These are phyloP conservation scores for Xylariales sp. DNA, from an alignment of 2,329 filamentous ascomycete genomes.

Conservation along the genomic window DNA sequence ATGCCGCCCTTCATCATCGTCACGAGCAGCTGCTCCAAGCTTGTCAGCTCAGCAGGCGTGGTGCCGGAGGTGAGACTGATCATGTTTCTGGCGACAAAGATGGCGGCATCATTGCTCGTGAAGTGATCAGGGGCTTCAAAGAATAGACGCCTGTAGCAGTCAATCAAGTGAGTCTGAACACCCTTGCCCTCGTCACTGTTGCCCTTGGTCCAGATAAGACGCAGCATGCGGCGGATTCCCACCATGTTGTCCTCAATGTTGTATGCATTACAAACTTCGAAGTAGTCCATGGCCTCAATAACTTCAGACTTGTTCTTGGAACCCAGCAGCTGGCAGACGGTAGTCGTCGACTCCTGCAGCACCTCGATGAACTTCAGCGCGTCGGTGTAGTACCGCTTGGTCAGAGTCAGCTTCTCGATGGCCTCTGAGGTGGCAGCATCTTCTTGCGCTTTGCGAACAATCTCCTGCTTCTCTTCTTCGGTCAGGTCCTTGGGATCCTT, in stretches of 20 bases:
- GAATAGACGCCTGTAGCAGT: conserved; percentile 93
- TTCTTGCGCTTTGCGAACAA: conserved; percentile 74
- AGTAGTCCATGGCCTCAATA: conserved; percentile 98
- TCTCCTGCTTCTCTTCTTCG: conserved; percentile 71
- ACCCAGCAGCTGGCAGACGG: conserved; percentile 81
- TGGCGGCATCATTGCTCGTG: conserved; percentile 82
- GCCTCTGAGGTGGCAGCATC: conserved; percentile 86
- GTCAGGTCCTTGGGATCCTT: conserved; percentile 57
- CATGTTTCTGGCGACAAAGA: conserved; percentile 97
- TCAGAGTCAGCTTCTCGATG: conserved; percentile 81
- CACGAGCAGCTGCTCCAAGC: conserved; percentile 86
- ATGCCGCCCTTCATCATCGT: conserved; percentile 97
- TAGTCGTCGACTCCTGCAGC: conserved; percentile 74
- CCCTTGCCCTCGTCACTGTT: conserved; percentile 99
- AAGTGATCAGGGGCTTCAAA: conserved; percentile 92
- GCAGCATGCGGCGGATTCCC: conserved; percentile 92
- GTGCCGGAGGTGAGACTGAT: conserved; percentile 96
- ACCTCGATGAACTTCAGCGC: conserved; percentile 92
- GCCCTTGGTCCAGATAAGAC: conserved; percentile 98
- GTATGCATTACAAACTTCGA: conserved; percentile 92
- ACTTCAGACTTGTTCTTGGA: conserved; percentile 98
- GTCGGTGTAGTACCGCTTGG: conserved; percentile 87
- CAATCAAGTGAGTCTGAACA: conserved; percentile 92
- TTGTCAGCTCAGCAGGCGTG: conserved; percentile 90
- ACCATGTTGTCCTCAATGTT: conserved; percentile 89